These are phyloP conservation scores for Chlorella sp. DNA, from an alignment of 139 green algal species.

Conservation along the genomic window DNA sequence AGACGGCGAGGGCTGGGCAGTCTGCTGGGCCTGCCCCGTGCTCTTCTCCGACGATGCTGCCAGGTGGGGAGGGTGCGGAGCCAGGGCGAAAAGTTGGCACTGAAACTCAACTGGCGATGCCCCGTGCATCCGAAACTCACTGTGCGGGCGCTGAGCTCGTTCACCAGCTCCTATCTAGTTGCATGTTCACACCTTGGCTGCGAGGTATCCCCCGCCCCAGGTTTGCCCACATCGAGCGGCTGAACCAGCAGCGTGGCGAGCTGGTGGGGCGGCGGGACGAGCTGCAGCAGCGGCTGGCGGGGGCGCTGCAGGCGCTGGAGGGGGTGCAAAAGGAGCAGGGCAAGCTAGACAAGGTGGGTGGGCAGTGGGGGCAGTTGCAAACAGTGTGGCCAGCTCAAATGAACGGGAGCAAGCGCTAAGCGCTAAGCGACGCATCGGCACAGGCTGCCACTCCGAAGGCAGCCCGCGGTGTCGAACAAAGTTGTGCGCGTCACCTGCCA, in stretches of 20 bases:
- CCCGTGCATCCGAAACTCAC: too few relatives aligned
- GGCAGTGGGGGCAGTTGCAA: background rate
- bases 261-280: constrained; percentile 28
- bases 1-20: constrained; percentile 42
- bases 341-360: background rate
- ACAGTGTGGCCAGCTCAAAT: too few relatives aligned
- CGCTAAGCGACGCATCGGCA: too few relatives aligned
- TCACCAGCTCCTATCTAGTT: background rate
- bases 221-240: constrained; percentile 55
- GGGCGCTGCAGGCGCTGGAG: background rate
- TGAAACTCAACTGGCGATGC: background rate
- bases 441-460: too few relatives aligned
- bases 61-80: background rate
- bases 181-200: background rate
- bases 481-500: too few relatives aligned
- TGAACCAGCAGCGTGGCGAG: constrained; percentile 42
- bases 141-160: background rate
- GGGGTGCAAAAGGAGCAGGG: constrained; percentile 10
- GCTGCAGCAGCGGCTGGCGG: constrained; percentile 19
- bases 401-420: too few relatives aligned
- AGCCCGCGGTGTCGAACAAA: too few relatives aligned
- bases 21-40: constrained; percentile 55
- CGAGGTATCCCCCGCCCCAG: background rate
- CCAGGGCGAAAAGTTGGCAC: too few relatives aligned
- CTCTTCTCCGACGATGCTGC: constrained; percentile 72